Percentiles rank a stretch among this genome's conserved stretches.
These are phyloP conservation scores for Pterocarpus macrocarpus DNA, from an alignment of 306 rosid genomes.

Conservation along the genomic window DNA sequence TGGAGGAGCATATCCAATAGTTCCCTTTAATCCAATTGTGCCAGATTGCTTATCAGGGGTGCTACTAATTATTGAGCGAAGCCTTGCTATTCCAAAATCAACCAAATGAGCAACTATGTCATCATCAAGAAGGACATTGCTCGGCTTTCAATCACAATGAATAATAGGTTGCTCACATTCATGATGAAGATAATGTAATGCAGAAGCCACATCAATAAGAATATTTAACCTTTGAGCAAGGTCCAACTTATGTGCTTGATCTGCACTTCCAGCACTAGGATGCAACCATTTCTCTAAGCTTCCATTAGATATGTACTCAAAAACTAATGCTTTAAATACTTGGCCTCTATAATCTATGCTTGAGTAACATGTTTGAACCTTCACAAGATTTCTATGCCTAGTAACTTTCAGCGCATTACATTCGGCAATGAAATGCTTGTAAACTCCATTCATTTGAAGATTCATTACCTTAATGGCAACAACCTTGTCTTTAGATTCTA, in stretches of 20 bases:
- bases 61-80: not conserved
- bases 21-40: not conserved
- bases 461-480: conserved; percentile 34
- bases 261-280: not conserved
- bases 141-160: conserved; percentile 30
- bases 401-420: not conserved
- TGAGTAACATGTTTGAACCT: conserved; percentile 42
- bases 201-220: conserved; percentile 11
- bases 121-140: conserved; percentile 20
- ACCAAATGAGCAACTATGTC: conserved; percentile 8
- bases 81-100: not conserved
- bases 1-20: not conserved
- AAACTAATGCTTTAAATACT: conserved; percentile 26
- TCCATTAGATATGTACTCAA: not conserved
- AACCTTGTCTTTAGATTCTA: not conserved
- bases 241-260: not conserved
- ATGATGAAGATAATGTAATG: conserved; percentile 13
- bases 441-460: conserved; percentile 9
- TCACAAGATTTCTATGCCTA: conserved; percentile 42
- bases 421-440: conserved; percentile 18
- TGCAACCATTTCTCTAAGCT: not conserved
- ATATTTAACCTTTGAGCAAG: conserved; percentile 6
- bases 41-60: not conserved
- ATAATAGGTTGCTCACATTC: not conserved
- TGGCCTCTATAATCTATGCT: conserved; percentile 14